These are phyloP conservation scores for Fomitopsis serialis DNA, from an alignment of 768 basidiomycete genomes.

Conservation along the genomic window DNA sequence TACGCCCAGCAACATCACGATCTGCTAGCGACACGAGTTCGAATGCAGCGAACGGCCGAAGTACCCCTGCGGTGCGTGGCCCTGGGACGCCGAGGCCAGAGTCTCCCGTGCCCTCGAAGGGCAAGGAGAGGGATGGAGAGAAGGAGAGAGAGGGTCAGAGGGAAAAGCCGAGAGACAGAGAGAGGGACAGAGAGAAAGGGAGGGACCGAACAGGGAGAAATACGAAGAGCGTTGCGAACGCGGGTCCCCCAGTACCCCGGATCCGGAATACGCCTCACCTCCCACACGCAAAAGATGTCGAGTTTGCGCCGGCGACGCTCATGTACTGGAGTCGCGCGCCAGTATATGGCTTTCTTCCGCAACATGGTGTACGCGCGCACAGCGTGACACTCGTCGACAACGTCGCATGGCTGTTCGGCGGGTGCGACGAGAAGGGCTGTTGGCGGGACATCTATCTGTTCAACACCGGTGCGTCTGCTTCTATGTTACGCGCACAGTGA, in stretches of 20 bases:
- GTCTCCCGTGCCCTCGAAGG: slow-evolving; percentile 11
- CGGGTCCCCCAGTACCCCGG: slow-evolving; percentile 25
- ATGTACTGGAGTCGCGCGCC: slow-evolving; percentile 89
- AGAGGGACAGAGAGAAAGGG: slow-evolving; percentile 7
- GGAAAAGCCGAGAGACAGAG: slow-evolving; percentile 10
- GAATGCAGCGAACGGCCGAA: neutral
- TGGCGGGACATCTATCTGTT: slow-evolving; percentile 79
- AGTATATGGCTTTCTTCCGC: slow-evolving; percentile 65
- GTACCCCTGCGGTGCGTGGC: slow-evolving; percentile 3
- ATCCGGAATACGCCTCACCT: slow-evolving; percentile 50
- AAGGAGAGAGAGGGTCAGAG: slow-evolving; percentile 7
- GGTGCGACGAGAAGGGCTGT: slow-evolving; percentile 76
- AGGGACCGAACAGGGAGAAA: slow-evolving; percentile 8
- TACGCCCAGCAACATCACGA: slow-evolving; percentile 7
- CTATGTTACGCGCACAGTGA: neutral
- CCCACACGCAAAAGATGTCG: slow-evolving; percentile 54
- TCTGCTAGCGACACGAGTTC: slow-evolving; percentile 11
- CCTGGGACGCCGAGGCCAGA: slow-evolving; percentile 8
- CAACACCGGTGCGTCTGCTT: slow-evolving; percentile 57
- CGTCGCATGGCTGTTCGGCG: slow-evolving; percentile 84
- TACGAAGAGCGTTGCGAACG: slow-evolving; percentile 4
- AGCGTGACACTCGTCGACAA: slow-evolving; percentile 80
- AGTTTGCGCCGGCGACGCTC: slow-evolving; percentile 59
- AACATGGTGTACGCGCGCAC: slow-evolving; percentile 72
- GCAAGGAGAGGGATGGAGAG: slow-evolving; percentile 7